These are phyloP conservation scores for Magnusiomyces fungicola DNA, from an alignment of 1,139 yeast species.

Conservation along the genomic window DNA sequence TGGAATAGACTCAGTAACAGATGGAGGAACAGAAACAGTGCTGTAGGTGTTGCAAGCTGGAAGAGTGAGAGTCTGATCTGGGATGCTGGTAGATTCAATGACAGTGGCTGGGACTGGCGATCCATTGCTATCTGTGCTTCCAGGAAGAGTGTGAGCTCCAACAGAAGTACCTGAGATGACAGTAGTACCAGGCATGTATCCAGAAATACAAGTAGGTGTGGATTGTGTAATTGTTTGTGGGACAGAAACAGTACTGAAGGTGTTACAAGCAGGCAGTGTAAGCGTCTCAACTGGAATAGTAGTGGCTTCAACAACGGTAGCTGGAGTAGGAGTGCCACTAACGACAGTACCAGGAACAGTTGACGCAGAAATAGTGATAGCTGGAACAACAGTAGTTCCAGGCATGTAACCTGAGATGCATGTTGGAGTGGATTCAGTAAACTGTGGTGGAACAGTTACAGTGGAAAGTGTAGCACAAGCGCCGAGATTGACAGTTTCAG, in stretches of 20 bases:
- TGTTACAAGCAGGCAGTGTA: constrained; percentile 11
- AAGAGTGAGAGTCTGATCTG: constrained; percentile 3
- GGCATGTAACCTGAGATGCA: constrained; percentile 8
- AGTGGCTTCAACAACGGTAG: constrained; percentile 8
- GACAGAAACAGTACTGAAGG: constrained; percentile 5
- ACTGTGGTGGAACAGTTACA: constrained; percentile 7
- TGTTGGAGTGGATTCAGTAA: background rate
- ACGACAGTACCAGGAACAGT: constrained; percentile 6
- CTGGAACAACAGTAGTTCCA: constrained; percentile 8
- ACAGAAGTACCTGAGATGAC: constrained; percentile 8
- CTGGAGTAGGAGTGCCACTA: constrained; percentile 8
- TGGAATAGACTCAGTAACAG: constrained; percentile 3
- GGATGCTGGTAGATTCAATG: constrained; percentile 6
- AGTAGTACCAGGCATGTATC: constrained; percentile 1
- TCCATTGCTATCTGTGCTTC: constrained; percentile 6
- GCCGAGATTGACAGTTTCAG: constrained; percentile 4
- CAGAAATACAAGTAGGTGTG: constrained; percentile 7
- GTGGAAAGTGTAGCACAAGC: constrained; percentile 6
- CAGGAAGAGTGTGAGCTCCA: constrained; percentile 2
- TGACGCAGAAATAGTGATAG: background rate
- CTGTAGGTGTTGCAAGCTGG: constrained; percentile 9
- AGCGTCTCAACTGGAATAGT: constrained; percentile 8
- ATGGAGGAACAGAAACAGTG: constrained; percentile 9
- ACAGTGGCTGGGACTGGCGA: constrained; percentile 11
- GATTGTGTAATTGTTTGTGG: constrained; percentile 1